Evolutionary conservation across 1,284 basidiomycete species (phyloP), one percentile per base, ranked within the genome.

Genomic region (Leccinum griseonigrum): DNA sequence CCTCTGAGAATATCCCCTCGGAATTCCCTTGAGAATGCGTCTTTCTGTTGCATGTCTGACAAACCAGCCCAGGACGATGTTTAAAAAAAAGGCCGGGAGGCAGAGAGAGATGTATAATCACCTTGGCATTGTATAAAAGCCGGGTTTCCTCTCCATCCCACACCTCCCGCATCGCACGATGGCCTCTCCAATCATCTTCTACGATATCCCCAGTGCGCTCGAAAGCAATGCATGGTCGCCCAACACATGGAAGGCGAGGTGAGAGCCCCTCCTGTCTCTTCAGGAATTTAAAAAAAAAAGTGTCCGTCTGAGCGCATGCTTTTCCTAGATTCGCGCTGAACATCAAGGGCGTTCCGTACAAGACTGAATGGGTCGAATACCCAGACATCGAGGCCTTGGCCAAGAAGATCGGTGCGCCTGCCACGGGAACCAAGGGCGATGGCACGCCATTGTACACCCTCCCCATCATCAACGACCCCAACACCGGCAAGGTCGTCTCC

Each of bases 301-400:
- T 13, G 29, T 28, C 57, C 61, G 8, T 59, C 32, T 11, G 1
- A 51, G 43, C n/a, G 18, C 26, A 51, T 16, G 26, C 22, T 31
- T 31, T 18, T 6, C 40, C 14, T 59, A 81, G 79, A 63, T 71
- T 73, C 31, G 69, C 72, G 5, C 67, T 79, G 14, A 78, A 78
- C 59, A 75, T 75, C 68, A 81, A 81, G 64, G 69, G 69, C 8
- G 38, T 80, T 46, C 68, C 77, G 9, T 69, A 79, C 68, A 73
- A 69, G 61, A 80, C 79, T 10, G 69, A 69, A 54, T 79, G 76
- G 75, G 65, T 80, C 16, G 73, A 77, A 51, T 76, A 68, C 62
- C 75, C 77, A 10, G 75, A 79, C 64, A 75, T 81, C 38, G 74
- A 71, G 28, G 53, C 67, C 3, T 63, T 71, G 16, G 69, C 74